A percentile compares a stretch with the other conserved stretches of the same genome.
Conservation (phyloP, 1,139 yeast genomes). For the Spathaspora sp. region DNA sequence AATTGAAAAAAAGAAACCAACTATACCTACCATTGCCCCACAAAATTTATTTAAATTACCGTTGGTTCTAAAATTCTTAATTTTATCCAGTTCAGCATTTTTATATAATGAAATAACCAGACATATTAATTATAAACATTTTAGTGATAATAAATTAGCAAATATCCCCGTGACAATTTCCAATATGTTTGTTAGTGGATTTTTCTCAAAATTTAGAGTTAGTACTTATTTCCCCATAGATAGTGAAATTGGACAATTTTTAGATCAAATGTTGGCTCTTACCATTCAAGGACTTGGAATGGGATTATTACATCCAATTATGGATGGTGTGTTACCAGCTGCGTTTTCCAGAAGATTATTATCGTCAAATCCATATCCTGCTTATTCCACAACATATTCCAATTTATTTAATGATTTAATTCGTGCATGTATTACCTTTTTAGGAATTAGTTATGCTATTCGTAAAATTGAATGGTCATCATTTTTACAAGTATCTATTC, state of each 20-base stretch:
- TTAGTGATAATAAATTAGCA: constrained; percentile 29
- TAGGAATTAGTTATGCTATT: constrained; percentile 83
- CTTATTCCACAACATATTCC: constrained; percentile 22
- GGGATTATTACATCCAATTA: constrained; percentile 61
- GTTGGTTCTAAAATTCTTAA: constrained; percentile 22
- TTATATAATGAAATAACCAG: constrained; percentile 51
- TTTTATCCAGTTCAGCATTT: constrained; percentile 47
- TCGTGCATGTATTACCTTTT: constrained; percentile 69
- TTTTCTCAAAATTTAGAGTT: constrained; percentile 28
- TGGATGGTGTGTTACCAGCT: constrained; percentile 52
- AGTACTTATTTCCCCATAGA: constrained; percentile 9
- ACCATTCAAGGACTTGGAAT: constrained; percentile 57
- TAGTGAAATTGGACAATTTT: constrained; percentile 8
- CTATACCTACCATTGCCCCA: constrained; percentile 3
- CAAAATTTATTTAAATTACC: constrained; percentile 11
- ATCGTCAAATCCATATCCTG: constrained; percentile 34
- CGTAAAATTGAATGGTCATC: constrained; percentile 80
- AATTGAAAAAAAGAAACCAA: constrained; percentile 2
- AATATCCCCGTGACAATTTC: constrained; percentile 36
- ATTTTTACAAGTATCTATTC: constrained; percentile 69
- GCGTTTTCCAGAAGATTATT: constrained; percentile 27
- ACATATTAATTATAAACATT: constrained; percentile 52
- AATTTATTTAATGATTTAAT: constrained; percentile 38
- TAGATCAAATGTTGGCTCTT: constrained; percentile 31
- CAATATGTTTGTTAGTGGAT: constrained; percentile 31